phyloP scores from a whole-genome alignment of 352 stramenopile genomes.

The Phytophthora capsici region DNA sequence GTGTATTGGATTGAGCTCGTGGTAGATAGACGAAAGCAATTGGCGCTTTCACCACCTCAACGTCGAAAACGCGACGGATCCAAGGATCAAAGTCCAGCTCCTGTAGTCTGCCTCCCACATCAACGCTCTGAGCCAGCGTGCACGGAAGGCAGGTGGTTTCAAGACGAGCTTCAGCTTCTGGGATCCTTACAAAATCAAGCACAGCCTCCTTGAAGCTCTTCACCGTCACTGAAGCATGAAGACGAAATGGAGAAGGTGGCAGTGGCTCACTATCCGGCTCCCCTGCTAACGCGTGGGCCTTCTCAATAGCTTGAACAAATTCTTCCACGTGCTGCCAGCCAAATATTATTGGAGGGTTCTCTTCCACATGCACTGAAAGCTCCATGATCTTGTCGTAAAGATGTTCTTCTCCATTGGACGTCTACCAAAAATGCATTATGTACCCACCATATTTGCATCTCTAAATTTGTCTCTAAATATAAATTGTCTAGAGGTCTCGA shows the following conservation, averaged over 20 bases:
- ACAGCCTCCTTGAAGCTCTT: constrained; percentile 33
- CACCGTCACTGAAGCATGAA: constrained; percentile 21
- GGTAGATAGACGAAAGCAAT: constrained; percentile 27
- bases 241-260: constrained; percentile 11
- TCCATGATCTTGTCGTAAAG: constrained; percentile 13
- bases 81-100: constrained; percentile 13
- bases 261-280: neutral
- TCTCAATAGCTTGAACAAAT: constrained; percentile 29
- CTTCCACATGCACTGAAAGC: constrained; percentile 1
- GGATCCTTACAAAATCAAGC: constrained; percentile 14
- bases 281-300: constrained; percentile 11
- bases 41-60: constrained; percentile 13
- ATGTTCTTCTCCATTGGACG: neutral
- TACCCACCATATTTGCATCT: too few relatives aligned
- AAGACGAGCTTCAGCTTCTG: neutral
- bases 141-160: constrained; percentile 23
- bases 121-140: constrained; percentile 16
- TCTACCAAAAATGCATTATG: too few relatives aligned
- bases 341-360: constrained; percentile 16
- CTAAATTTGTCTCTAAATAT: too few relatives aligned
- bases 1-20: constrained; percentile 1
- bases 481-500: too few relatives aligned
- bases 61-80: constrained; percentile 7
- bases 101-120: constrained; percentile 11
- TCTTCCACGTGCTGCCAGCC: constrained; percentile 18